A percentile compares a stretch with the other conserved stretches of the same genome.
phyloP scores from a whole-genome alignment of 1,284 basidiomycete species.

The Rhodotorula sp. region DNA sequence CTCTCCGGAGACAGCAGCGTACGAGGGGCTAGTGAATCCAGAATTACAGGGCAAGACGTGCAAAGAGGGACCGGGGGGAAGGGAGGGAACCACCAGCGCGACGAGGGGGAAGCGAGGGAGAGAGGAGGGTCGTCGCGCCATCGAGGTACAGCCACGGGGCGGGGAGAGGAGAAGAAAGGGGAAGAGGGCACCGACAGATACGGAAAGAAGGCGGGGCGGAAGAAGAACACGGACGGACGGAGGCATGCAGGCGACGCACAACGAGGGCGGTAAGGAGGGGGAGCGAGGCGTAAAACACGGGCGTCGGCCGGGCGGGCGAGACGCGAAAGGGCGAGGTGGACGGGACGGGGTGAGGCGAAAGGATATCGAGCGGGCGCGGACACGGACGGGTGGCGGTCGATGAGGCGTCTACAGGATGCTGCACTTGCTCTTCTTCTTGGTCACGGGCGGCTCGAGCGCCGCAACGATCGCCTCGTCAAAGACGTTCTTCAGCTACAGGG shows the following conservation, averaged over 20 bases:
- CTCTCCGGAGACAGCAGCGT: background rate
- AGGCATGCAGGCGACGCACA: background rate
- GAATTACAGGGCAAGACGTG: constrained; percentile 10
- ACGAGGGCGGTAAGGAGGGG: background rate
- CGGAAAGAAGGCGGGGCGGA: background rate
- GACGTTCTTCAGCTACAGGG: constrained; percentile 80
- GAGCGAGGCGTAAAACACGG: background rate
- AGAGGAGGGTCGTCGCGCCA: background rate
- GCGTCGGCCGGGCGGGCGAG: background rate
- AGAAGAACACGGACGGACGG: background rate
- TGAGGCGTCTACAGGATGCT: constrained; percentile 37
- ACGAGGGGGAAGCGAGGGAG: background rate
- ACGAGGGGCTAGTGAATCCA: background rate
- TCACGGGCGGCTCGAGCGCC: constrained; percentile 91
- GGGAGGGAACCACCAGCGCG: background rate
- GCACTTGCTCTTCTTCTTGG: constrained; percentile 80
- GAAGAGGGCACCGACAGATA: background rate
- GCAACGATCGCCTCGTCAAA: constrained; percentile 99
- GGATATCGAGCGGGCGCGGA: background rate
- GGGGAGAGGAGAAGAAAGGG: background rate
- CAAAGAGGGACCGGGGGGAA: background rate
- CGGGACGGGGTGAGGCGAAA: background rate
- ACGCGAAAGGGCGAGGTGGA: background rate
- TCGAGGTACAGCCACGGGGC: background rate
- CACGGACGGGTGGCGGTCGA: background rate